Percentiles rank a stretch among this genome's conserved stretches.
These are phyloP conservation scores for Mortierella antarctica DNA, from an alignment of 192 early-diverging fungal species.

Conservation along the genomic window DNA sequence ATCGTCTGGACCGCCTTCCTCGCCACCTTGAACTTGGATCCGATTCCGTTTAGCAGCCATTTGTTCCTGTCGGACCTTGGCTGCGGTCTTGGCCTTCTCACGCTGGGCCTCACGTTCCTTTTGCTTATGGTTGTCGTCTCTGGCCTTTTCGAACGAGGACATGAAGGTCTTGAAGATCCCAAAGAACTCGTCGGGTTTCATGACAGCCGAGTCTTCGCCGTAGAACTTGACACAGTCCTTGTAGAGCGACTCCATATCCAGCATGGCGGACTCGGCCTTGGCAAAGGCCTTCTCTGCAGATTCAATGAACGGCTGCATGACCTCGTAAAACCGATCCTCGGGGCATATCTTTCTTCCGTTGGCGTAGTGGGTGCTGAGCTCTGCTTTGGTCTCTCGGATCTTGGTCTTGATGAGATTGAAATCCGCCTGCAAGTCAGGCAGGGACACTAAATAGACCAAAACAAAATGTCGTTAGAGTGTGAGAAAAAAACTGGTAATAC, in stretches of 20 bases:
- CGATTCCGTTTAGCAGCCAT: constrained; percentile 43
- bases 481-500: not conserved
- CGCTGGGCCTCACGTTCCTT: constrained; percentile 54
- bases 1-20: constrained; percentile 19
- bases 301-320: constrained; percentile 72
- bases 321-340: constrained; percentile 72
- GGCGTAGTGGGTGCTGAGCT: constrained; percentile 57
- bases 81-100: constrained; percentile 46
- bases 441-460: constrained; percentile 53
- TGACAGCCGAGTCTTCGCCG: constrained; percentile 76
- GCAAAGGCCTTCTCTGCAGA: constrained; percentile 72
- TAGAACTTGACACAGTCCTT: constrained; percentile 74
- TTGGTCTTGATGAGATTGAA: constrained; percentile 60
- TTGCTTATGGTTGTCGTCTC: constrained; percentile 61
- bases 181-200: constrained; percentile 89
- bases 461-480: not conserved
- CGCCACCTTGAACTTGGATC: constrained; percentile 23
- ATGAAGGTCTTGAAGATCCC: constrained; percentile 86
- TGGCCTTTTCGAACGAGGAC: constrained; percentile 74
- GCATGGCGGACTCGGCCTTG: constrained; percentile 69
- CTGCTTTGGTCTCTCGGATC: constrained; percentile 58
- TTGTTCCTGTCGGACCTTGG: constrained; percentile 47
- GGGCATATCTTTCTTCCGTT: constrained; percentile 59
- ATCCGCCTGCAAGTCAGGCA: constrained; percentile 62
- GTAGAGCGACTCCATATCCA: constrained; percentile 78